A percentile compares a stretch with the other conserved stretches of the same genome.
Evolutionary conservation across 805 yeast species (phyloP).

Genomic region (Pichia gijzeniarum): DNA sequence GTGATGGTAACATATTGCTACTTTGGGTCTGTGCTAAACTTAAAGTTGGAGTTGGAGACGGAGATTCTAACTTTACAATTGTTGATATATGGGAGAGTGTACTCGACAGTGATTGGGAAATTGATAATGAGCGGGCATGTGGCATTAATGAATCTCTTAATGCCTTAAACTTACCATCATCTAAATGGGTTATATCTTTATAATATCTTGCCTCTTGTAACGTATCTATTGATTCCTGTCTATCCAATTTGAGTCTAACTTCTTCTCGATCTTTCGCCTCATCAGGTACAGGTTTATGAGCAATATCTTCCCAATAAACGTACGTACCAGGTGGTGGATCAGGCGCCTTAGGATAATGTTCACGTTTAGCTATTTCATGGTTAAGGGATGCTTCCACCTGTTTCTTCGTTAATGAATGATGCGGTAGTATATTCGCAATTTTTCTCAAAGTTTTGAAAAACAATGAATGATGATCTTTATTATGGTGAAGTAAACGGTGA

Average conservation of each 20-base stretch:
- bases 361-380: background rate
- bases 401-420: background rate
- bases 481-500: background rate
- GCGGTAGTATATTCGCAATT: background rate
- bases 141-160: slow-evolving; percentile 50
- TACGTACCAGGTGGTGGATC: slow-evolving; percentile 6
- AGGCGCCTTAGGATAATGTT: slow-evolving; percentile 8
- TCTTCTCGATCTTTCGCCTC: slow-evolving; percentile 27
- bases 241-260: slow-evolving; percentile 36
- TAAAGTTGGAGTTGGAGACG: background rate
- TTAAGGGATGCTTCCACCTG: background rate
- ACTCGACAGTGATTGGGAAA: slow-evolving; percentile 6
- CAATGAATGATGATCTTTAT: background rate
- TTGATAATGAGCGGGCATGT: slow-evolving; percentile 16
- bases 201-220: slow-evolving; percentile 58
- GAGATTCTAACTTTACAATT: background rate
- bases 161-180: slow-evolving; percentile 64
- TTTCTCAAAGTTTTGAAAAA: slow-evolving; percentile 2
- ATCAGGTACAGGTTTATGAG: slow-evolving; percentile 12
- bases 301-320: slow-evolving; percentile 10
- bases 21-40: background rate
- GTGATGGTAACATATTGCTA: too few species aligned
- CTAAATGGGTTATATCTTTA: slow-evolving; percentile 48
- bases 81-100: slow-evolving; percentile 2
- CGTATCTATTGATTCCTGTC: slow-evolving; percentile 55